Evolutionary conservation across 768 basidiomycete genomes (phyloP).

Genomic region (Rhodotorula babjevae): DNA sequence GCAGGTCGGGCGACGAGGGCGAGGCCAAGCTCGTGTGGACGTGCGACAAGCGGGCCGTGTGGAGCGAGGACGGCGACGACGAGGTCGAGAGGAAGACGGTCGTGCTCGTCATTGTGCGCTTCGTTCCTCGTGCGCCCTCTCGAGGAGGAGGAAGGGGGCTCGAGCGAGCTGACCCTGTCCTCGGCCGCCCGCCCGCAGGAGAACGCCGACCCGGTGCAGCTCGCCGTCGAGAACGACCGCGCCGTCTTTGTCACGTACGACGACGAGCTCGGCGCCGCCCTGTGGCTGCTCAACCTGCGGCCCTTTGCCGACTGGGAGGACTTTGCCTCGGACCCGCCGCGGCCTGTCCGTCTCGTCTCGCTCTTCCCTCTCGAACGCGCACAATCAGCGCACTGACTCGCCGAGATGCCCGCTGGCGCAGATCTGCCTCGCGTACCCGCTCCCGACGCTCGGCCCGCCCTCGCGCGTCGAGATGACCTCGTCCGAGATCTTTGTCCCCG

Average conservation of each 20-base stretch:
- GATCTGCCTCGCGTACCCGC: conserved; percentile 14
- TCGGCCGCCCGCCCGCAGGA: neutral
- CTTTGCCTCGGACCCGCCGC: neutral
- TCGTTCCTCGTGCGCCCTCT: neutral
- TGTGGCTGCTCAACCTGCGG: conserved; percentile 9
- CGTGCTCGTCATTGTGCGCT: conserved; percentile 11
- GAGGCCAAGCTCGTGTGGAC: neutral
- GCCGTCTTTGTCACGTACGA: neutral
- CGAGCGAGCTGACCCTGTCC: neutral
- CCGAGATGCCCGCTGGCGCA: neutral
- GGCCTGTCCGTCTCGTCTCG: neutral
- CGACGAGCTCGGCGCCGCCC: neutral
- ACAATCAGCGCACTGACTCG: too few relatives aligned
- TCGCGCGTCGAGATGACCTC: conserved; percentile 22
- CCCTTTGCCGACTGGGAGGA: conserved; percentile 2
- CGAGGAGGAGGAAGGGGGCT: too few relatives aligned
- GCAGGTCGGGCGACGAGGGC: neutral
- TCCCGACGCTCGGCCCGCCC: neutral
- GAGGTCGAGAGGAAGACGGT: conserved; percentile 18
- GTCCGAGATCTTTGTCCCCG: conserved; percentile 11
- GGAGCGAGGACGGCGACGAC: neutral
- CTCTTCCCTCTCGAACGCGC: neutral
- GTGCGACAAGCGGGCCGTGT: neutral
- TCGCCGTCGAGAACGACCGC: conserved; percentile 30
- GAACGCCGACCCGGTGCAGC: conserved; percentile 1